Percentiles rank a stretch among this genome's conserved stretches.
Conservation (phyloP, 352 stramenopile genomes). For the Phytophthora crassamura region DNA sequence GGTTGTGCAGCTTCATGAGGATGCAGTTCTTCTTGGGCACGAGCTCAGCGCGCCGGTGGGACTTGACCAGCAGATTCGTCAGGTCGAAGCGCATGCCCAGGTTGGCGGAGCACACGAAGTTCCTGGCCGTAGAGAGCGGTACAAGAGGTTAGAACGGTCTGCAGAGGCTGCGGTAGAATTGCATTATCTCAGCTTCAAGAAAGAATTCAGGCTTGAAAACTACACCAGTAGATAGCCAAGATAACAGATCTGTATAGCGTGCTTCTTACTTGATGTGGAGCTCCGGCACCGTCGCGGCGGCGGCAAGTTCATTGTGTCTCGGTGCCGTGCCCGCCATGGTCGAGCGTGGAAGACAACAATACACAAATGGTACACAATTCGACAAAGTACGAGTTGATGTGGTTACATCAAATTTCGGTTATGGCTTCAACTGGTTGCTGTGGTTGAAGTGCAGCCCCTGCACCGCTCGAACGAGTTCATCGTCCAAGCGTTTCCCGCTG, state of each 20-base stretch:
- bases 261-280: constrained; percentile 72
- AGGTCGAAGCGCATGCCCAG: constrained; percentile 85
- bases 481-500: constrained; percentile 31
- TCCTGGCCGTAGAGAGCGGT: constrained; percentile 38
- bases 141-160: constrained; percentile 6
- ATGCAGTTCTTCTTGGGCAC: constrained; percentile 90
- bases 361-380: constrained; percentile 19
- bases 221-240: background rate
- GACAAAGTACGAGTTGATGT: constrained; percentile 22
- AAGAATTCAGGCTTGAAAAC: background rate
- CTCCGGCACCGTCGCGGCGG: constrained; percentile 28
- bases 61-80: constrained; percentile 74
- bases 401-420: background rate
- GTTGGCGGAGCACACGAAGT: constrained; percentile 84
- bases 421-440: constrained; percentile 24
- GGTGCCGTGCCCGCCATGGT: constrained; percentile 13
- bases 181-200: constrained; percentile 9
- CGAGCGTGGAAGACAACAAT: background rate
- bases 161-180: background rate
- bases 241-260: background rate
- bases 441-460: constrained; percentile 41
- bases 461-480: constrained; percentile 42
- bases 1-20: constrained; percentile 78
- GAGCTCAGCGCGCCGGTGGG: constrained; percentile 73
- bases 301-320: constrained; percentile 12